phyloP scores from a whole-genome alignment of 2,329 filamentous ascomycete species.

The Aspergillus pseudonomiae region DNA sequence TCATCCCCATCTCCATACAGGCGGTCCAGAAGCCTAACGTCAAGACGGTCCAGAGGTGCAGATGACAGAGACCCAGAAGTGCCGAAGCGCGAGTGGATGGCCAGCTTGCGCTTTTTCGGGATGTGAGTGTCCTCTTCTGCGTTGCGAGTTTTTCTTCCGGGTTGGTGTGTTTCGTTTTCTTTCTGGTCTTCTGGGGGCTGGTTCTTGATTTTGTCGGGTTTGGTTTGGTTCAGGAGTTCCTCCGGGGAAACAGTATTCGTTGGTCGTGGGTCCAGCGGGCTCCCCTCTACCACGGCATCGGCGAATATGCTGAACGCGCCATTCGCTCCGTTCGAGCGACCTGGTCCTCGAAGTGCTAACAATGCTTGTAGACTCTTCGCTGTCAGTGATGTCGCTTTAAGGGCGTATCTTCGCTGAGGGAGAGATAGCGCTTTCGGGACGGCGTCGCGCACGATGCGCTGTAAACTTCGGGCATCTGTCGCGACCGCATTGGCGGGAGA shows the following conservation, averaged over 20 bases:
- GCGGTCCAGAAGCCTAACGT: conserved; percentile 54
- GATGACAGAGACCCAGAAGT: conserved; percentile 49
- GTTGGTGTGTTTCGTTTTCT: background rate
- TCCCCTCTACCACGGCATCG: conserved; percentile 59
- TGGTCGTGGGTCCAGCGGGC: conserved; percentile 53
- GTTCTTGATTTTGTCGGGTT: conserved; percentile 19
- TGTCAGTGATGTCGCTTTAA: conserved; percentile 68
- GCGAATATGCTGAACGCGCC: conserved; percentile 82
- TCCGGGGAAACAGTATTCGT: conserved; percentile 36
- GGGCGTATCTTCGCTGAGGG: conserved; percentile 70
- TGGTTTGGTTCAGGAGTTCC: conserved; percentile 28
- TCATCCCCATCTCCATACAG: conserved; percentile 17
- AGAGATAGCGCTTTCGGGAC: conserved; percentile 81
- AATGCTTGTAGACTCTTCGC: conserved; percentile 73
- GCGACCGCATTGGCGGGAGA: background rate
- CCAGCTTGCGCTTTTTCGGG: conserved; percentile 61
- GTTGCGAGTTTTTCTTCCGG: conserved; percentile 7
- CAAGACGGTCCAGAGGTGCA: conserved; percentile 50
- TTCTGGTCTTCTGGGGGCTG: conserved; percentile 22
- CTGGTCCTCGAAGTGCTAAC: conserved; percentile 68
- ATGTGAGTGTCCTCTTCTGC: conserved; percentile 25
- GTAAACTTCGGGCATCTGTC: conserved; percentile 47
- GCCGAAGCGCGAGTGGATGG: conserved; percentile 73
- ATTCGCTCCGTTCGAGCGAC: conserved; percentile 70
- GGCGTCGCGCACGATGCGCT: conserved; percentile 73